phyloP scores from a whole-genome alignment of 345 rosid species.

The Carallia brachiata region DNA sequence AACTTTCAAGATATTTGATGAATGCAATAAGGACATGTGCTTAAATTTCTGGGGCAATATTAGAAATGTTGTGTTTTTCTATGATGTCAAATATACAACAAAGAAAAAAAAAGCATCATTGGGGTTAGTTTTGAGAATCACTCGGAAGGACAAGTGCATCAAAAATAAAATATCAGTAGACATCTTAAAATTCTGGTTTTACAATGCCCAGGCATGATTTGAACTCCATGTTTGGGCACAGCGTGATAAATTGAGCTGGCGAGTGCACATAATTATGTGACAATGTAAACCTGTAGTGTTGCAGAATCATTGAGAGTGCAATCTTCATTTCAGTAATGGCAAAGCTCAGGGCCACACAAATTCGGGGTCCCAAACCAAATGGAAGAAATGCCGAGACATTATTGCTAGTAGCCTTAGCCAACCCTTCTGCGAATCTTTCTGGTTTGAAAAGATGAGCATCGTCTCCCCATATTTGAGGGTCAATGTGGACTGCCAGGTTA shows the following conservation, averaged over 20 bases:
- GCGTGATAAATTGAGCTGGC: constrained; percentile 19
- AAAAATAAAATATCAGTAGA: too few relatives aligned
- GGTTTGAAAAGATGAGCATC: constrained; percentile 43
- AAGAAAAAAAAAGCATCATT: too few relatives aligned
- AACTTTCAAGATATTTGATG: too few relatives aligned
- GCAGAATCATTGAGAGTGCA: constrained; percentile 51
- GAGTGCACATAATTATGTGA: constrained; percentile 45
- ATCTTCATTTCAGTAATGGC: constrained; percentile 36
- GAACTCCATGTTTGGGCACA: constrained; percentile 40
- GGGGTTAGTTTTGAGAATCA: too few relatives aligned
- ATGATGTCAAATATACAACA: too few relatives aligned
- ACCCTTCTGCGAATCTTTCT: constrained; percentile 43
- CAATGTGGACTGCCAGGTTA: constrained; percentile 30
- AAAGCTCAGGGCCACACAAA: constrained; percentile 40
- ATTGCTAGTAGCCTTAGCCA: constrained; percentile 43
- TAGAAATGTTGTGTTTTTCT: too few relatives aligned
- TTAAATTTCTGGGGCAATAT: too few relatives aligned
- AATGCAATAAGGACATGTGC: too few relatives aligned
- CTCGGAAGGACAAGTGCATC: too few relatives aligned
- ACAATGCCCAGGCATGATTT: constrained; percentile 26
- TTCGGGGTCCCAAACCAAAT: constrained; percentile 41
- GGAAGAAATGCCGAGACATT: constrained; percentile 38
- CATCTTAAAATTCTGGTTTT: neutral
- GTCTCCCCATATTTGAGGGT: constrained; percentile 43
- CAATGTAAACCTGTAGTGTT: constrained; percentile 32